These are phyloP conservation scores for Perilla frutescens DNA, from an alignment of 257 asterid genomes.

Conservation along the genomic window DNA sequence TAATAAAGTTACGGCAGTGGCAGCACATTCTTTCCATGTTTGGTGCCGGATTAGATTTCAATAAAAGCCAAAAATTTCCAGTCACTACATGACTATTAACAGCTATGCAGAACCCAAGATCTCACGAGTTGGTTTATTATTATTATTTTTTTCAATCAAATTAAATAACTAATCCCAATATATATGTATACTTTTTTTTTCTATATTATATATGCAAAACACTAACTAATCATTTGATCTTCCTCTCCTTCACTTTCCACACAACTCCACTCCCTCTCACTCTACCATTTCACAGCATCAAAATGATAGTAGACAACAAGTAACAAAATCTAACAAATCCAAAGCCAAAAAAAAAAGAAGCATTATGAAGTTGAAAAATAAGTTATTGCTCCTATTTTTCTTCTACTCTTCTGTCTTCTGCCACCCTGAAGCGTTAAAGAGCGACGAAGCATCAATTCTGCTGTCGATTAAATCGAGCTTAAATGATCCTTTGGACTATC, in stretches of 20 bases:
- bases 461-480: slow-evolving; percentile 54
- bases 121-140: slow-evolving; percentile 49
- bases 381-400: slow-evolving; percentile 32
- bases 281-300: background rate
- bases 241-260: slow-evolving; percentile 36
- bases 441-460: slow-evolving; percentile 52
- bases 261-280: slow-evolving; percentile 25
- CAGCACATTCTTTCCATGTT: slow-evolving; percentile 77
- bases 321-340: background rate
- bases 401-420: slow-evolving; percentile 27
- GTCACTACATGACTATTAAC: slow-evolving; percentile 49
- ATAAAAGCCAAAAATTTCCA: slow-evolving; percentile 57
- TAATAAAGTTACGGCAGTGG: slow-evolving; percentile 18
- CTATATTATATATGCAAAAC: background rate
- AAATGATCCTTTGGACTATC: slow-evolving; percentile 60
- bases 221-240: slow-evolving; percentile 32
- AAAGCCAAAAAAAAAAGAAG: slow-evolving; percentile 12
- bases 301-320: slow-evolving; percentile 22
- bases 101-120: slow-evolving; percentile 78
- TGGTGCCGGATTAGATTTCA: slow-evolving; percentile 58
- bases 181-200: too few species aligned
- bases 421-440: slow-evolving; percentile 14
- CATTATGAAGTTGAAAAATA: slow-evolving; percentile 44
- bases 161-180: background rate
- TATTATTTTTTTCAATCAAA: background rate